phyloP scores from a whole-genome alignment of 129 eudicot species.

The Glebionis coronaria region DNA sequence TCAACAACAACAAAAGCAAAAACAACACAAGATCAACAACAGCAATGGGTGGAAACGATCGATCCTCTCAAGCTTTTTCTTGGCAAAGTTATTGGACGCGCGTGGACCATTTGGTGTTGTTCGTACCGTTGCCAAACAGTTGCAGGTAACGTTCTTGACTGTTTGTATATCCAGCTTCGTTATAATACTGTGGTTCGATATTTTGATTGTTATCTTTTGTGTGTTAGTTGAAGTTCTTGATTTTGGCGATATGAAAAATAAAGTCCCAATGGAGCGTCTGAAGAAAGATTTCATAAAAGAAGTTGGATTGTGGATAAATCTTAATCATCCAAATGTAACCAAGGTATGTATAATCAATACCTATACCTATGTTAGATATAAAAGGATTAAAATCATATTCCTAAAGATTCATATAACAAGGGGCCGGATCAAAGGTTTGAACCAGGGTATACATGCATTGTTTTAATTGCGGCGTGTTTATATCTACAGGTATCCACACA shows the following conservation, averaged over 20 bases:
- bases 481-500: too few relatives aligned
- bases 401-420: too few relatives aligned
- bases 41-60: constrained; percentile 20
- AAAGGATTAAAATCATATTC: too few relatives aligned
- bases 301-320: constrained; percentile 37
- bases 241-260: constrained; percentile 28
- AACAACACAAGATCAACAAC: not conserved
- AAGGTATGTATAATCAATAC: constrained; percentile 28
- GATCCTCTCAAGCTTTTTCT: constrained; percentile 26
- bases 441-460: too few relatives aligned
- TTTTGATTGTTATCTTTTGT: too few relatives aligned
- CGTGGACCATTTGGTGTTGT: constrained; percentile 28
- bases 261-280: constrained; percentile 12
- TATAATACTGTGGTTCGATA: not conserved
- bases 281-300: constrained; percentile 35
- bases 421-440: too few relatives aligned
- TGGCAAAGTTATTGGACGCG: constrained; percentile 21
- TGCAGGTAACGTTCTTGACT: constrained; percentile 19
- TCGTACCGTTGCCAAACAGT: constrained; percentile 21
- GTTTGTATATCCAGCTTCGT: not conserved
- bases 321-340: constrained; percentile 45
- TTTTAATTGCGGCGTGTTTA: too few relatives aligned
- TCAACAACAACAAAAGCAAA: not conserved
- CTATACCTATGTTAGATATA: too few relatives aligned
- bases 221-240: constrained; percentile 35